These are phyloP conservation scores for Asclepias syriaca DNA, from an alignment of 257 asterid genomes.

Conservation along the genomic window DNA sequence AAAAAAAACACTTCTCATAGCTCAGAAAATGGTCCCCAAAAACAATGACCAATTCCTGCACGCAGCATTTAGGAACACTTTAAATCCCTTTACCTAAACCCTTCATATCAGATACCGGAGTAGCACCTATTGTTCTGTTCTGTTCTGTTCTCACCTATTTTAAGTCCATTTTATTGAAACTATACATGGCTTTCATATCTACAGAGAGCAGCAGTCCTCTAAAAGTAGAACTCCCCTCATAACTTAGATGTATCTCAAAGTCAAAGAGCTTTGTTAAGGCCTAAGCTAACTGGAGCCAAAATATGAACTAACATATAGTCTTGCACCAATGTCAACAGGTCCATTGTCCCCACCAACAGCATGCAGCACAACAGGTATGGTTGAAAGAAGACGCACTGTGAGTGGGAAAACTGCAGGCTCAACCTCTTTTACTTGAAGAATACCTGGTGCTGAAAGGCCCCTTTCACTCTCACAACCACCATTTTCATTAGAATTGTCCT, in stretches of 20 bases:
- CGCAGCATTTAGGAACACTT: background rate
- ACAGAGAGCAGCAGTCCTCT: constrained; percentile 8
- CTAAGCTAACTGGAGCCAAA: constrained; percentile 18
- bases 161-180: background rate
- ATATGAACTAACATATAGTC: constrained; percentile 64
- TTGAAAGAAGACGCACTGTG: constrained; percentile 54
- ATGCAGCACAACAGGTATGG: constrained; percentile 65
- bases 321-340: constrained; percentile 67
- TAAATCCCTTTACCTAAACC: background rate
- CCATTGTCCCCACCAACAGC: constrained; percentile 79
- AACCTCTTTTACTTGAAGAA: background rate
- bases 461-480: constrained; percentile 1
- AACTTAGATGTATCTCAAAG: background rate
- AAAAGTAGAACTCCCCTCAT: background rate
- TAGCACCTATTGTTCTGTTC: background rate
- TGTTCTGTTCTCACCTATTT: no score
- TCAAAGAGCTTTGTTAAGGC: background rate
- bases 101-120: background rate
- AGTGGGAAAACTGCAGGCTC: constrained; percentile 77
- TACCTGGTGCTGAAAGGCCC: background rate
- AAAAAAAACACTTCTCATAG: no score
- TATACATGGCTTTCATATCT: constrained; percentile 14
- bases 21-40: constrained; percentile 14
- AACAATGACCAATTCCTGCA: constrained; percentile 20
- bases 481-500: constrained; percentile 6